Percentiles rank a stretch among this genome's conserved stretches.
Conservation (phyloP, 495 filamentous ascomycete genomes). For the Neurospora tetrasperma region DNA sequence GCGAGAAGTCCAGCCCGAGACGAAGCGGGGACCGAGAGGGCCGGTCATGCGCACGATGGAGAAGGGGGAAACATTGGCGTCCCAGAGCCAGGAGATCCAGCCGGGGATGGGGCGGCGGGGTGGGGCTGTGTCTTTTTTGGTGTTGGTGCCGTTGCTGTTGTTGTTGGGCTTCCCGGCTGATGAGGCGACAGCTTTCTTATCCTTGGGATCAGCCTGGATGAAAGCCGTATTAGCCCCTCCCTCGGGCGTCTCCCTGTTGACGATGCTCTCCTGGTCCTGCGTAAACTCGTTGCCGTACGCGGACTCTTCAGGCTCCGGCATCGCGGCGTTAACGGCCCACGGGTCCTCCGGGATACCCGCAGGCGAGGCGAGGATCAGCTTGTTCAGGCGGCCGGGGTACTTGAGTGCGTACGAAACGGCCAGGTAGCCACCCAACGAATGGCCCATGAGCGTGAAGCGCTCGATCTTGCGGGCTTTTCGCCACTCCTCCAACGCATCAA, state of each 20-base stretch:
- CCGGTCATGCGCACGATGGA: slow-evolving; percentile 79
- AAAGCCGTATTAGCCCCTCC: slow-evolving; percentile 11
- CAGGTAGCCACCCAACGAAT: slow-evolving; percentile 90
- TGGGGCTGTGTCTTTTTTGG: slow-evolving; percentile 11
- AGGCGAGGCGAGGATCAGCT: slow-evolving; percentile 87
- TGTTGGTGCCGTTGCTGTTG: background rate
- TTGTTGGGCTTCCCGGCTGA: background rate
- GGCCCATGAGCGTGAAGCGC: slow-evolving; percentile 83
- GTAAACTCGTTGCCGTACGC: slow-evolving; percentile 62
- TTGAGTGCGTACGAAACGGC: slow-evolving; percentile 91
- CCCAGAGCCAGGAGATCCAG: slow-evolving; percentile 90
- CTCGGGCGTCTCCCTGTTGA: slow-evolving; percentile 15
- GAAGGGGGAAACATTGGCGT: slow-evolving; percentile 94
- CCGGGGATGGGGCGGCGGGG: slow-evolving; percentile 55
- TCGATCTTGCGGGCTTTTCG: slow-evolving; percentile 78
- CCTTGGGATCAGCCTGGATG: slow-evolving; percentile 3
- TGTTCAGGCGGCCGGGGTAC: slow-evolving; percentile 87
- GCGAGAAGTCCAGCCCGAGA: slow-evolving; percentile 89
- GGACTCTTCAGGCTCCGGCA: slow-evolving; percentile 66
- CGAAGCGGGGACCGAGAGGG: slow-evolving; percentile 82
- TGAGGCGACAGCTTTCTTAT: slow-evolving; percentile 18
- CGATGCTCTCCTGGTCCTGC: slow-evolving; percentile 58
- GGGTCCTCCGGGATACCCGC: slow-evolving; percentile 95
- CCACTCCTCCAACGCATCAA: slow-evolving; percentile 96
- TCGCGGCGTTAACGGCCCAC: slow-evolving; percentile 69